Percentiles rank a stretch among this genome's conserved stretches.
Evolutionary conservation across 176 grass and related monocot species (phyloP).

Genomic region (Phoenix dactylifera): DNA sequence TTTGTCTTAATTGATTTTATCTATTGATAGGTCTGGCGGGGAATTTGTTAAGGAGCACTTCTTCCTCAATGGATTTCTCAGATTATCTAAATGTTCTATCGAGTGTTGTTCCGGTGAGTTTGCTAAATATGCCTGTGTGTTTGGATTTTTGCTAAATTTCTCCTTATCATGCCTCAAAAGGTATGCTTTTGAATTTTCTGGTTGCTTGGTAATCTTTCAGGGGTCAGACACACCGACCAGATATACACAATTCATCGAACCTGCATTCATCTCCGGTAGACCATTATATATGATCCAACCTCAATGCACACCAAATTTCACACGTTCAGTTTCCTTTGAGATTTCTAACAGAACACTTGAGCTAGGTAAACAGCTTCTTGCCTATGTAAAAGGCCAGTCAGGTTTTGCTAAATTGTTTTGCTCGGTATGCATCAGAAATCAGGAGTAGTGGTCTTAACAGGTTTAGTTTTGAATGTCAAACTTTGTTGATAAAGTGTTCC

Average conservation of each 20-base stretch:
- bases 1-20: background rate
- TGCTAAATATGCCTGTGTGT: background rate
- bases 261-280: constrained; percentile 44
- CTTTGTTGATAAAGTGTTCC: too few species aligned
- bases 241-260: constrained; percentile 49
- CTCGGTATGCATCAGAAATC: too few species aligned
- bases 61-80: constrained; percentile 39
- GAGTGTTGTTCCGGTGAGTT: constrained; percentile 50
- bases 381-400: background rate
- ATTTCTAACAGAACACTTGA: constrained; percentile 19
- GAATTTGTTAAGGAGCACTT: constrained; percentile 41
- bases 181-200: constrained; percentile 4
- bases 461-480: too few species aligned
- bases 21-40: constrained; percentile 37
- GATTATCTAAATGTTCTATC: constrained; percentile 45
- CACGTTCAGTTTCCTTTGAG: constrained; percentile 29
- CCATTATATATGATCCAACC: constrained; percentile 52
- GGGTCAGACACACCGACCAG: constrained; percentile 40
- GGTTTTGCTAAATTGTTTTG: too few species aligned
- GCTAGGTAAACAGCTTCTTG: constrained; percentile 31
- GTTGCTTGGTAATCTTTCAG: constrained; percentile 15
- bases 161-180: background rate
- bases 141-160: background rate
- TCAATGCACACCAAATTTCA: constrained; percentile 32
- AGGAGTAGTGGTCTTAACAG: too few species aligned